Conservation (phyloP, 2,329 filamentous ascomycete species). For the Hyphodiscus sp. region DNA sequence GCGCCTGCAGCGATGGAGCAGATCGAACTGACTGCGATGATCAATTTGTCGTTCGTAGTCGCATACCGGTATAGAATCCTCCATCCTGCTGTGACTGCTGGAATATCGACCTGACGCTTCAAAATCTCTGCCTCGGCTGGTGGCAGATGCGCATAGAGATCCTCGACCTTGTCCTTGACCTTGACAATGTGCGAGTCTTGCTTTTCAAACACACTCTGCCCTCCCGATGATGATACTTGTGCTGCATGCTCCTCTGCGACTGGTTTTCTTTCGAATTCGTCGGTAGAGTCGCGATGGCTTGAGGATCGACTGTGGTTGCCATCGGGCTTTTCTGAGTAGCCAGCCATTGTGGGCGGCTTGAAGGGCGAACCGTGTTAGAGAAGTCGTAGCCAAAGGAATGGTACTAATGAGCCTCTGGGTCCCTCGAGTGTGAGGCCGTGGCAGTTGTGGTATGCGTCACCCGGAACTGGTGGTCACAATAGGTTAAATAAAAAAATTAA, state of each 20-base stretch:
- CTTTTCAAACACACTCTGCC: slow-evolving; percentile 50
- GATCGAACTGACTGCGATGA: slow-evolving; percentile 44
- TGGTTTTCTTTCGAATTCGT: slow-evolving; percentile 16
- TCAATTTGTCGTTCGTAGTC: slow-evolving; percentile 42
- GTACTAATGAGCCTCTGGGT: not conserved
- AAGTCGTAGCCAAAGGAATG: not conserved
- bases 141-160: slow-evolving; percentile 57
- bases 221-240: slow-evolving; percentile 50
- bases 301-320: slow-evolving; percentile 13
- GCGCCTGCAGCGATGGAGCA: slow-evolving; percentile 53
- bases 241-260: slow-evolving; percentile 37
- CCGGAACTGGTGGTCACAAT: no score
- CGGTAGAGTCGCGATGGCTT: slow-evolving; percentile 19
- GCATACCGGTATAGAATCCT: slow-evolving; percentile 53
- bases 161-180: slow-evolving; percentile 34
- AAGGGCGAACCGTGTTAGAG: not conserved
- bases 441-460: not conserved
- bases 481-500: no score
- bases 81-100: slow-evolving; percentile 57
- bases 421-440: not conserved
- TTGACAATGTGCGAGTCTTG: slow-evolving; percentile 29
- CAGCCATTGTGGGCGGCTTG: slow-evolving; percentile 25
- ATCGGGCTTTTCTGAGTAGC: slow-evolving; percentile 23
- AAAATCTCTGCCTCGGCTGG: slow-evolving; percentile 60
- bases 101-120: slow-evolving; percentile 60